A percentile compares a stretch with the other conserved stretches of the same genome.
phyloP scores from a whole-genome alignment of 371 early-diverging fungal species.

The Fennellomyces sp. region DNA sequence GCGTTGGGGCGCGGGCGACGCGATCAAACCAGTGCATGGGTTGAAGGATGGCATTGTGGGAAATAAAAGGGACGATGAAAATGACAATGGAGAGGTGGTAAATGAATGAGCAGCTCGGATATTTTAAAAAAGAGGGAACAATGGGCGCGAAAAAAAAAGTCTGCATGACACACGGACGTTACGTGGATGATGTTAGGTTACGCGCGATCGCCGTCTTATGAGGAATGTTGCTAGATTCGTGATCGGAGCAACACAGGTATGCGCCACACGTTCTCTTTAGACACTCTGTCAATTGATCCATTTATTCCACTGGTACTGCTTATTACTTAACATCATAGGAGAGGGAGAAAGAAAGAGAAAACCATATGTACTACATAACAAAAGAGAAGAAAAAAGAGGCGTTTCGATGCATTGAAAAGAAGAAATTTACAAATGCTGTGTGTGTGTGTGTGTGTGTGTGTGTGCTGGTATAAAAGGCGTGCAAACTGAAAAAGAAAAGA shows the following conservation, averaged over 20 bases:
- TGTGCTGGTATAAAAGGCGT: too few relatives aligned
- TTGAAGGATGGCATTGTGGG: slow-evolving; percentile 22
- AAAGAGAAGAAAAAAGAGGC: too few relatives aligned
- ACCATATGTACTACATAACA: too few relatives aligned
- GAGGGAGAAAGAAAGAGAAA: too few relatives aligned
- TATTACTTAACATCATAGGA: too few relatives aligned
- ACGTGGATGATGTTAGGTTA: not conserved
- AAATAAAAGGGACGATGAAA: slow-evolving; percentile 12
- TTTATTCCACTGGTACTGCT: too few relatives aligned
- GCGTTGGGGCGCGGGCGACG: slow-evolving; percentile 49
- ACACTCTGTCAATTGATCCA: too few relatives aligned
- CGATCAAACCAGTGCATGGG: slow-evolving; percentile 26
- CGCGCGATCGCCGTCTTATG: not conserved
- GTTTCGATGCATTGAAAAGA: too few relatives aligned
- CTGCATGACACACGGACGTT: too few relatives aligned
- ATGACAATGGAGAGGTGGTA: too few relatives aligned
- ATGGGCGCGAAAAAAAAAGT: not conserved
- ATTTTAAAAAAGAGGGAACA: not conserved
- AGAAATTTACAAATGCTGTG: too few relatives aligned
- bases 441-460: too few relatives aligned
- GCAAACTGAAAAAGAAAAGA: not conserved
- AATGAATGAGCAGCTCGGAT: slow-evolving; percentile 1
- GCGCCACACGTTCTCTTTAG: not conserved
- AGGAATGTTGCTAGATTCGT: not conserved
- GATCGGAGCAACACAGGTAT: not conserved